Conservation (phyloP, 2,329 filamentous ascomycete species). For the Penicillium sp. region DNA sequence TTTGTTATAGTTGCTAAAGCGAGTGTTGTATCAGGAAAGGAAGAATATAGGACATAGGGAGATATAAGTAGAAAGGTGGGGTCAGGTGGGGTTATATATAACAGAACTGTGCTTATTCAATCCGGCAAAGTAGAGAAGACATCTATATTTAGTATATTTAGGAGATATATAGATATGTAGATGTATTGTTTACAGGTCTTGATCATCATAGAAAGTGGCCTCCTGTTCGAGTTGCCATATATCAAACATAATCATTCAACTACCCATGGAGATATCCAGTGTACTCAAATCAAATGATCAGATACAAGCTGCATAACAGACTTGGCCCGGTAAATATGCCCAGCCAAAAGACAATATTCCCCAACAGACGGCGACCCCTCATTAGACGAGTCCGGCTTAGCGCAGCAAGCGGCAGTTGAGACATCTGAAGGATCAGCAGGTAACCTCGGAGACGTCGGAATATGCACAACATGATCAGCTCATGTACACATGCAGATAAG, state of each 20-base stretch:
- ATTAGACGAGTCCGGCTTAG: conserved; percentile 63
- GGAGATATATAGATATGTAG: neutral
- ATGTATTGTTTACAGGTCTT: neutral
- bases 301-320: conserved; percentile 54
- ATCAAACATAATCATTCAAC: neutral
- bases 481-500: conserved; percentile 68
- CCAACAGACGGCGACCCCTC: conserved; percentile 62
- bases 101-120: neutral
- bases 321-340: conserved; percentile 76
- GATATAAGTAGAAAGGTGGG: neutral
- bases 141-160: too few relatives aligned
- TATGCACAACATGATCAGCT: conserved; percentile 76
- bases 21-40: too few relatives aligned
- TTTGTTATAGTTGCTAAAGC: neutral
- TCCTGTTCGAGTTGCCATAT: neutral
- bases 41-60: neutral
- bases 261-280: neutral
- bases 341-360: conserved; percentile 75
- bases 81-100: neutral
- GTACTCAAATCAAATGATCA: conserved; percentile 14
- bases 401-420: conserved; percentile 67
- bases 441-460: conserved; percentile 50
- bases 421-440: conserved; percentile 62
- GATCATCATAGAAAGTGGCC: neutral
- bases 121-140: neutral